Conservation (phyloP, 1,284 basidiomycete species). For the Apiotrichum brassicae region DNA sequence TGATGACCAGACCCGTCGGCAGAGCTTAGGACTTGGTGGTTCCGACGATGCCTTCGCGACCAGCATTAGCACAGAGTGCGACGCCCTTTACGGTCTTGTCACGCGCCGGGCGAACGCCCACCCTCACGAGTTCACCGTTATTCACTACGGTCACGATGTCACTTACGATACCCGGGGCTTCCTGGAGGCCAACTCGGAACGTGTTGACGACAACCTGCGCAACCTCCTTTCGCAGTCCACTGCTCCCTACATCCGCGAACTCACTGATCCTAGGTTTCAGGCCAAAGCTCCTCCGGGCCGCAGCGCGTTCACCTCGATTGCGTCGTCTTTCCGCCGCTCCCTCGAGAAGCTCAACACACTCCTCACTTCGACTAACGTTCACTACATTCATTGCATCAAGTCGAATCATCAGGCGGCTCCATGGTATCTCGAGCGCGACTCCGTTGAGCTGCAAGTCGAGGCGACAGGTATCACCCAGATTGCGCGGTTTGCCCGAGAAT, state of each 20-base stretch:
- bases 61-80: constrained; percentile 13
- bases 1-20: constrained; percentile 18
- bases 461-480: constrained; percentile 16
- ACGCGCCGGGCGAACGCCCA: constrained; percentile 5
- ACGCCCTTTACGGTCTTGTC: constrained; percentile 10
- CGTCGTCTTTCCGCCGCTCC: constrained; percentile 16
- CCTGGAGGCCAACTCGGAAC: constrained; percentile 16
- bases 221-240: constrained; percentile 4
- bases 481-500: constrained; percentile 15
- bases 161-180: constrained; percentile 16
- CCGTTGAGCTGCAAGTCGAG: constrained; percentile 13
- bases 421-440: constrained; percentile 8
- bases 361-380: constrained; percentile 12
- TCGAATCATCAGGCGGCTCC: constrained; percentile 14
- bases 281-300: constrained; percentile 4
- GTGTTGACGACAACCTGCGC: constrained; percentile 14
- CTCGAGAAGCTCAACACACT: constrained; percentile 13
- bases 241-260: constrained; percentile 2
- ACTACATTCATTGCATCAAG: constrained; percentile 21
- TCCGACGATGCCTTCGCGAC: constrained; percentile 11
- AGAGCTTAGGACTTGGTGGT: constrained; percentile 13
- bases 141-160: constrained; percentile 15
- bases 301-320: constrained; percentile 12
- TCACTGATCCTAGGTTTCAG: constrained; percentile 2
- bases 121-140: constrained; percentile 13